Conservation (phyloP, 306 rosid genomes). For the Albizia julibrissin region DNA sequence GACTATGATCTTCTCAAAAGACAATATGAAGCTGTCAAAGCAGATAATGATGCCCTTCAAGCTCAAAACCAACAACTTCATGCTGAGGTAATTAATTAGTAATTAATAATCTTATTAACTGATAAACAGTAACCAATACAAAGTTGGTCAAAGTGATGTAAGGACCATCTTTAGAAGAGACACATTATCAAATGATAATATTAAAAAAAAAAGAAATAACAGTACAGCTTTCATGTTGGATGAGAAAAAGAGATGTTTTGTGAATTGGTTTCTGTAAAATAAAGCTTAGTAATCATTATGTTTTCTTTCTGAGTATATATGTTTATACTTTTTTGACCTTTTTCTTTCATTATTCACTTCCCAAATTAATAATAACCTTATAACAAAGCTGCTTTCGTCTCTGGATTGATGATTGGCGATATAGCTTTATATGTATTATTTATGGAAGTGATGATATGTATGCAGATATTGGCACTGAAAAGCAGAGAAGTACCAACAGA, state of each 20-base stretch:
- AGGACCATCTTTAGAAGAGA: too few species aligned
- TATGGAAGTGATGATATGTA: not conserved
- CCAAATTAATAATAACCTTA: not conserved
- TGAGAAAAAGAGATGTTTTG: not conserved
- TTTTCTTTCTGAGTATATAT: slow-evolving; percentile 15
- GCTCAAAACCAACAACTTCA: slow-evolving; percentile 74
- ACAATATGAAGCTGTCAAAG: slow-evolving; percentile 71
- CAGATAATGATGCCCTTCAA: slow-evolving; percentile 71
- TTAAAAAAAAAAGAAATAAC: too few species aligned
- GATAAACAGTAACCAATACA: not conserved
- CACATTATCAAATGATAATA: too few species aligned
- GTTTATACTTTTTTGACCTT: slow-evolving; percentile 31
- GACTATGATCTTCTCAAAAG: slow-evolving; percentile 78
- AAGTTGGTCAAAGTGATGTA: too few species aligned
- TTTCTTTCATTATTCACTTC: not conserved
- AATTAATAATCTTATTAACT: not conserved
- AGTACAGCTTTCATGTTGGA: not conserved
- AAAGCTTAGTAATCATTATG: slow-evolving; percentile 35
- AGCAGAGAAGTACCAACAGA: slow-evolving; percentile 78
- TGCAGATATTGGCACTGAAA: slow-evolving; percentile 82
- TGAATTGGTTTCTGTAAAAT: slow-evolving; percentile 26
- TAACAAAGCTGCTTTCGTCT: slow-evolving; percentile 33
- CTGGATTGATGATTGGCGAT: slow-evolving; percentile 1
- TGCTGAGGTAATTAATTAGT: slow-evolving; percentile 50
- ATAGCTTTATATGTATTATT: not conserved